phyloP scores from a whole-genome alignment of 495 filamentous ascomycete species.

The Xylaria palmicola region DNA sequence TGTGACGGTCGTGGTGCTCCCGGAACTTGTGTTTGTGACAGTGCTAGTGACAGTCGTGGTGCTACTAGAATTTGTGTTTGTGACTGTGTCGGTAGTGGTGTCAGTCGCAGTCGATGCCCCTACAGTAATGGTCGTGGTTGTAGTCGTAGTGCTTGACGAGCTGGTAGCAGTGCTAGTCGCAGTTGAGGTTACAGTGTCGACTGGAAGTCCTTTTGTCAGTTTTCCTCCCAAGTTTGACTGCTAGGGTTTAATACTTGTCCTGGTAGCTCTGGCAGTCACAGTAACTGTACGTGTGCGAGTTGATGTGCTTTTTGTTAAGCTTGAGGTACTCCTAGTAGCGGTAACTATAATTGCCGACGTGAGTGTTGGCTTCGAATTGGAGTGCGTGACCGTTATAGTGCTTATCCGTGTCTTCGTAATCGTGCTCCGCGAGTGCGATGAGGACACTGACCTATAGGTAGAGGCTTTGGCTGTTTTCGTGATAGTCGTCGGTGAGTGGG shows the following conservation, averaged over 20 bases:
- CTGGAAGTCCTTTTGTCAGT: neutral
- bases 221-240: neutral
- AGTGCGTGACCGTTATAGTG: neutral
- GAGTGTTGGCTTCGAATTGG: neutral
- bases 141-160: neutral
- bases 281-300: neutral
- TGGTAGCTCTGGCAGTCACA: neutral
- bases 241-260: neutral
- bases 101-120: neutral
- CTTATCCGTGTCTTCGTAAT: neutral
- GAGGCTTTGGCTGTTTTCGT: neutral
- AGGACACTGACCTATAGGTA: neutral
- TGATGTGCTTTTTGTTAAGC: neutral
- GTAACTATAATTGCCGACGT: neutral
- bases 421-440: neutral
- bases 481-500: neutral
- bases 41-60: conserved; percentile 10
- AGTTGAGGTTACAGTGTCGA: neutral
- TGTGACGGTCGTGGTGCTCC: neutral
- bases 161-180: neutral
- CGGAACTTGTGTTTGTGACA: conserved; percentile 13
- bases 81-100: neutral
- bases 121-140: conserved; percentile 3
- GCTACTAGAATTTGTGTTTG: neutral
- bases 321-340: neutral